Conservation (phyloP, 805 yeast species). For the Candida parachauliodes region DNA sequence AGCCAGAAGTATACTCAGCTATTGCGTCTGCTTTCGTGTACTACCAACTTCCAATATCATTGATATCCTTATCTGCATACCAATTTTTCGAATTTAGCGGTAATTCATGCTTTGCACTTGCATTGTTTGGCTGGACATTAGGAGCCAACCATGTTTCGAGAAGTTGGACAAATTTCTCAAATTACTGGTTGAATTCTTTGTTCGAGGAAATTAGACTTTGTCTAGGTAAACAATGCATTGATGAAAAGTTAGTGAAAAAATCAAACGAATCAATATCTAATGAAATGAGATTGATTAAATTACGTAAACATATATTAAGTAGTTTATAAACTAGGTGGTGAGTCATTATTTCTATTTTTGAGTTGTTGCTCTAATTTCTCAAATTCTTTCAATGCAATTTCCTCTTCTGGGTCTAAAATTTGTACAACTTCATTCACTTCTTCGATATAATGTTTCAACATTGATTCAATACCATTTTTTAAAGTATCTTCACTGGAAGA, state of each 20-base stretch:
- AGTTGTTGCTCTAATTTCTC: conserved; percentile 69
- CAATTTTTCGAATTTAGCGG: conserved; percentile 30
- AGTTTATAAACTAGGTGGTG: conserved; percentile 8
- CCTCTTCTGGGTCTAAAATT: conserved; percentile 72
- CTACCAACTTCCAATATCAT: conserved; percentile 37
- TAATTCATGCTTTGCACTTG: conserved; percentile 32
- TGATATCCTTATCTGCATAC: conserved; percentile 27
- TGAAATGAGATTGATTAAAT: conserved; percentile 9
- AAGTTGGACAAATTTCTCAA: conserved; percentile 29
- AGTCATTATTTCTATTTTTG: conserved; percentile 13
- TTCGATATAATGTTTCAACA: conserved; percentile 95
- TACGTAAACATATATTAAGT: conserved; percentile 9
- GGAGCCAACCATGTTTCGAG: conserved; percentile 41
- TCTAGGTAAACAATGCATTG: conserved; percentile 32
- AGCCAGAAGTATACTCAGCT: conserved; percentile 31
- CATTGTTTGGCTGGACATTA: conserved; percentile 34
- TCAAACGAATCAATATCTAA: conserved; percentile 21
- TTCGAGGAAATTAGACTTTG: conserved; percentile 35
- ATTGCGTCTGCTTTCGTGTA: conserved; percentile 27
- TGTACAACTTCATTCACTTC: conserved; percentile 89
- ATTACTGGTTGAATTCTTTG: conserved; percentile 24
- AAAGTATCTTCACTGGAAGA: conserved; percentile 87
- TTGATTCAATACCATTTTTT: conserved; percentile 94
- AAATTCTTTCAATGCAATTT: conserved; percentile 76
- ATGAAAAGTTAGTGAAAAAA: conserved; percentile 35